Evolutionary conservation across 176 grass and related monocot genomes (phyloP), one percentile per base, ranked within the genome.

Genomic region (Hyparrhenia diplandra): DNA sequence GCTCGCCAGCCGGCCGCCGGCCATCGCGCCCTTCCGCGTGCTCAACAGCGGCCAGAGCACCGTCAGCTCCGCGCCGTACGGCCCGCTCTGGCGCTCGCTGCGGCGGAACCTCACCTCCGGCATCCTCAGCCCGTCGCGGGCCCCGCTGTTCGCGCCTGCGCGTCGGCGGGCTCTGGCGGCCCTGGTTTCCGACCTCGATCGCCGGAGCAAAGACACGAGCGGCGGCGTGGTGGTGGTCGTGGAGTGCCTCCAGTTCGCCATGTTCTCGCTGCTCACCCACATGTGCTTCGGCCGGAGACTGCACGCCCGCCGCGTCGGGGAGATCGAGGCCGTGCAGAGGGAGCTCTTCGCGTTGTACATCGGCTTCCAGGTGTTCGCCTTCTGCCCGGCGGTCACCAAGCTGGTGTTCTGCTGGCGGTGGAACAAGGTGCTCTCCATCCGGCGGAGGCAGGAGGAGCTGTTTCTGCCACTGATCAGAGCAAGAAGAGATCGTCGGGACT

Each of bases 191-290:
- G 41, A 52, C 47, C 13, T 47, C 45, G 4, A 5, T 4, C 14
- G 13, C 1, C 45, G 4, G 14, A 47, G 13, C 45, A 47, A 47
- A 14, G 45, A 47, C 45, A 11, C 39, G 39, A 0, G 10, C 2
- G 40, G 13, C 0, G 42, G 42, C 42, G 45, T 17, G 45, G 45
- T 47, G 13, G 4, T 47, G 0, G 45, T 47, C 45, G 45, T 47
- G 14, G 45, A 47, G 45, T 47, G 45, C 45, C 45, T 47, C 45
- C 14, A 47, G 45, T 47, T 76, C 28, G 54, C 88, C 13, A 83
- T 93, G 88, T 93, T 90, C 83, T 93, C 87, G 39, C 59, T 93
- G 65, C 81, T 87, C 25, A 86, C 86, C 0, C 66, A 78, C 72
- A 87, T 93, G n/a, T n/a, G 88, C 78, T 93, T 90, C 51, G 91